These are phyloP conservation scores for Pyrus betulifolia DNA, from an alignment of 306 rosid species.

Conservation along the genomic window DNA sequence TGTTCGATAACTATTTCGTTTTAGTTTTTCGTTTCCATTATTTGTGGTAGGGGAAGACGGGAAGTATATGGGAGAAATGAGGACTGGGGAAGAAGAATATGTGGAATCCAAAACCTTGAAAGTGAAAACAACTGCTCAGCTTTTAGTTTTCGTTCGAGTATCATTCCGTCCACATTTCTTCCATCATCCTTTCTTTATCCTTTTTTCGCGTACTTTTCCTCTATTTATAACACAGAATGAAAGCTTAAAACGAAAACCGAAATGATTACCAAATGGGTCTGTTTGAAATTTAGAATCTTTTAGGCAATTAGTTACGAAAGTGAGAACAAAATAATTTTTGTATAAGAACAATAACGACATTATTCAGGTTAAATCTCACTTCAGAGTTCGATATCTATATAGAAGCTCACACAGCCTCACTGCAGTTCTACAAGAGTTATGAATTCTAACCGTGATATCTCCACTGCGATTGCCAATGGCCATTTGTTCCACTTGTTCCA, in stretches of 20 bases:
- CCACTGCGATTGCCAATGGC: neutral
- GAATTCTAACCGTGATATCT: neutral
- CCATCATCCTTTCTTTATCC: neutral
- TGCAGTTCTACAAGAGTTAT: neutral
- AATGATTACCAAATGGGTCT: neutral
- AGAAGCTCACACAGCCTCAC: conserved; percentile 1
- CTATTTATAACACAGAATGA: neutral
- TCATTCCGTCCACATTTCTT: neutral
- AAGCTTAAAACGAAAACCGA: neutral
- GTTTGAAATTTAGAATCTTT: neutral
- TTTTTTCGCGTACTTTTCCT: neutral
- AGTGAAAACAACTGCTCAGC: no score
- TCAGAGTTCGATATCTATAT: neutral
- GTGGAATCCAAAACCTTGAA: no score
- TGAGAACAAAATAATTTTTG: neutral
- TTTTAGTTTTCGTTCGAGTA: no score
- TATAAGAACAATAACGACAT: neutral
- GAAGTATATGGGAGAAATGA: no score
- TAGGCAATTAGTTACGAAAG: neutral
- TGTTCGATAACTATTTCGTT: neutral
- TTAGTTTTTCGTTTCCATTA: no score
- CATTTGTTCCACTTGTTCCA: conserved; percentile 11
- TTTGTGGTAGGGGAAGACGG: no score
- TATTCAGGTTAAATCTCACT: neutral
- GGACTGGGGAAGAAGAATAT: no score